Conservation (phyloP, 495 filamentous ascomycete species). For the Ramalina peruviana region DNA sequence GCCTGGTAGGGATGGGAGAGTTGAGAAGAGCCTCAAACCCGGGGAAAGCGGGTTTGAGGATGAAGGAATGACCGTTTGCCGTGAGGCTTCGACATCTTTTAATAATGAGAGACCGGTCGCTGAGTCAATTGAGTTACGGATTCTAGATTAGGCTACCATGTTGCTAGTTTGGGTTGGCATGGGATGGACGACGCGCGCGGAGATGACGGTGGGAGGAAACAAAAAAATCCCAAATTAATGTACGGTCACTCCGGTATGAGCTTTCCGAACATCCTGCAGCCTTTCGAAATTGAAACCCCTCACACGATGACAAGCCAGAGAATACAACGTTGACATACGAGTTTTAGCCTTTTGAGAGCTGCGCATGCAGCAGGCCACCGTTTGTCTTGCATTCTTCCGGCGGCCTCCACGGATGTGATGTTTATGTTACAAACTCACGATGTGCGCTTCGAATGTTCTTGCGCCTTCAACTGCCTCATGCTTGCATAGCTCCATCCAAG, state of each 20-base stretch:
- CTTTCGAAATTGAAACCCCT: not conserved
- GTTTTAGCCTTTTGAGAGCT: no score
- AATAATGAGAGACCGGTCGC: not conserved
- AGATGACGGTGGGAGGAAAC: constrained; percentile 3
- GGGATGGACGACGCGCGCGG: not conserved
- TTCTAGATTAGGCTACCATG: not conserved
- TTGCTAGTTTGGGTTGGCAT: not conserved
- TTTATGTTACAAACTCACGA: no score
- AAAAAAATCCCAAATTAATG: not conserved
- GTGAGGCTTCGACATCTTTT: constrained; percentile 9
- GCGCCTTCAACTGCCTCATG: no score
- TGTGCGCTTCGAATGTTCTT: no score
- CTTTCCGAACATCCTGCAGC: not conserved
- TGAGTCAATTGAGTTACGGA: constrained; percentile 2
- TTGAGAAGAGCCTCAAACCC: constrained; percentile 25
- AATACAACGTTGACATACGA: not conserved
- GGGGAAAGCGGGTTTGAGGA: constrained; percentile 31
- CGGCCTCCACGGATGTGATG: no score
- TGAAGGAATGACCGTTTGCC: constrained; percentile 18
- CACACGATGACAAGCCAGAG: not conserved
- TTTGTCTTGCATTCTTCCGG: no score
- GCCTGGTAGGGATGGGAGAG: not conserved
- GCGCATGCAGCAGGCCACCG: no score
- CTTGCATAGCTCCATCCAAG: no score
- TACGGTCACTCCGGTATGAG: no score